Conservation (phyloP, 768 basidiomycete species). For the Antrodiella citrinella region DNA sequence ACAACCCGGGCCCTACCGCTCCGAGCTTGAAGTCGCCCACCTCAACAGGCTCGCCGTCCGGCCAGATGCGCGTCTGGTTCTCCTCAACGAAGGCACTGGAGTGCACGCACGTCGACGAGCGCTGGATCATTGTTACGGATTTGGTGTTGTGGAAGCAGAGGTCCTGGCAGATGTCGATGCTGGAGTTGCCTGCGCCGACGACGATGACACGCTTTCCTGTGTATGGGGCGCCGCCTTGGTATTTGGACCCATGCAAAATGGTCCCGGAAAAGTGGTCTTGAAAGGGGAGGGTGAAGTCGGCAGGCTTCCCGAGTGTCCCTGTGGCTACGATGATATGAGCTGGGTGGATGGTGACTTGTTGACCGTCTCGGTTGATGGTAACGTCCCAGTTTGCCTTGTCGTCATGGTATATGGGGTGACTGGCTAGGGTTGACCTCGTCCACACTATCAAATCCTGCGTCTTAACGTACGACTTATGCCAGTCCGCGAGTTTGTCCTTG, state of each 20-base stretch:
- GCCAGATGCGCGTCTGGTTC: slow-evolving; percentile 6
- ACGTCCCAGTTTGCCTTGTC: slow-evolving; percentile 25
- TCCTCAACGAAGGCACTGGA: slow-evolving; percentile 3
- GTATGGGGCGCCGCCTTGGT: slow-evolving; percentile 20
- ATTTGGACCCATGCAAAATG: slow-evolving; percentile 23
- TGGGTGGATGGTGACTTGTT: slow-evolving; percentile 22
- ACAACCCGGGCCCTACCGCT: slow-evolving; percentile 15
- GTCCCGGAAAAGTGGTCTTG: slow-evolving; percentile 22
- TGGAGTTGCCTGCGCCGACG: slow-evolving; percentile 32
- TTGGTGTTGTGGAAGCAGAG: slow-evolving; percentile 23
- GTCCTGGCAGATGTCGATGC: slow-evolving; percentile 31
- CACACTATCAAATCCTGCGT: slow-evolving; percentile 34
- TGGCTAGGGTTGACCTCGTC: slow-evolving; percentile 25
- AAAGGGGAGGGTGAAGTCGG: slow-evolving; percentile 18
- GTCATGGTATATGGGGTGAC: slow-evolving; percentile 25
- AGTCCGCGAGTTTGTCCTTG: slow-evolving; percentile 31
- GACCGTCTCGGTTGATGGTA: slow-evolving; percentile 22
- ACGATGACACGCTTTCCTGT: slow-evolving; percentile 28
- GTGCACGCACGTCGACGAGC: slow-evolving; percentile 30
- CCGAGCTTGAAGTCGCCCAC: slow-evolving; percentile 18
- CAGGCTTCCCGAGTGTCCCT: slow-evolving; percentile 26
- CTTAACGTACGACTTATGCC: slow-evolving; percentile 31
- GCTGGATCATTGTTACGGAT: slow-evolving; percentile 34
- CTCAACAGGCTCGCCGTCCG: slow-evolving; percentile 15
- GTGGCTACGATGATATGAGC: slow-evolving; percentile 31